Percentiles rank a stretch among this genome's conserved stretches.
Conservation (phyloP, 2,329 filamentous ascomycete genomes). For the Neopestalotiopsis sp. region DNA sequence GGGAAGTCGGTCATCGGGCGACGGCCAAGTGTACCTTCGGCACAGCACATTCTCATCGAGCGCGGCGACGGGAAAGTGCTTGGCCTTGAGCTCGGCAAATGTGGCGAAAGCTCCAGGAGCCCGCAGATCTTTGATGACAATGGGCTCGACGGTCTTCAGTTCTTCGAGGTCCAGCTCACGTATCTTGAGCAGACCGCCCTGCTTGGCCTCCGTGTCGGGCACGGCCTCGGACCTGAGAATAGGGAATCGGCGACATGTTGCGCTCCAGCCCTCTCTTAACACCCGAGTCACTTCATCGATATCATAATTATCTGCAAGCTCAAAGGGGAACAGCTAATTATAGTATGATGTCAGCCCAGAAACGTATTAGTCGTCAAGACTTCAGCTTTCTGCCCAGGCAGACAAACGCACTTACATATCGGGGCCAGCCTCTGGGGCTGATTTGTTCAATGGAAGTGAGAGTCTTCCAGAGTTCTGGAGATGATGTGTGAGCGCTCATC, state of each 20-base stretch:
- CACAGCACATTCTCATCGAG: constrained; percentile 31
- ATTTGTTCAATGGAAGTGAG: constrained; percentile 3
- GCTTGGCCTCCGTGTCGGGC: constrained; percentile 35
- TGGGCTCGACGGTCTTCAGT: constrained; percentile 31
- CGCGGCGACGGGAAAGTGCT: constrained; percentile 31
- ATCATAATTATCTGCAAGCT: constrained; percentile 38
- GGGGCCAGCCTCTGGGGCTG: not conserved
- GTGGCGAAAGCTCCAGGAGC: constrained; percentile 29
- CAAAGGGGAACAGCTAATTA: constrained; percentile 34
- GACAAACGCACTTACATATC: not conserved
- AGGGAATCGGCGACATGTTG: constrained; percentile 35
- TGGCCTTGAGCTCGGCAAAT: constrained; percentile 33
- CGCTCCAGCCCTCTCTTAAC: constrained; percentile 37
- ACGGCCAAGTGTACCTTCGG: constrained; percentile 33
- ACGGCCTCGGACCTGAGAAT: constrained; percentile 39
- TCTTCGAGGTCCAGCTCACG: constrained; percentile 30
- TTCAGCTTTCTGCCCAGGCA: not conserved
- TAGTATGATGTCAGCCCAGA: not conserved
- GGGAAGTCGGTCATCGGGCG: constrained; percentile 29
- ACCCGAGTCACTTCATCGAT: constrained; percentile 30
- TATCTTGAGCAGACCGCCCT: constrained; percentile 39
- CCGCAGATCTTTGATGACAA: constrained; percentile 34
- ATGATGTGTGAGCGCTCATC: not conserved
- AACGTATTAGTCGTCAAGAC: not conserved
- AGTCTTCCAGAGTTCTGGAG: not conserved